Conservation (phyloP, 352 stramenopile species). For the Phytophthora boehmeriae region DNA sequence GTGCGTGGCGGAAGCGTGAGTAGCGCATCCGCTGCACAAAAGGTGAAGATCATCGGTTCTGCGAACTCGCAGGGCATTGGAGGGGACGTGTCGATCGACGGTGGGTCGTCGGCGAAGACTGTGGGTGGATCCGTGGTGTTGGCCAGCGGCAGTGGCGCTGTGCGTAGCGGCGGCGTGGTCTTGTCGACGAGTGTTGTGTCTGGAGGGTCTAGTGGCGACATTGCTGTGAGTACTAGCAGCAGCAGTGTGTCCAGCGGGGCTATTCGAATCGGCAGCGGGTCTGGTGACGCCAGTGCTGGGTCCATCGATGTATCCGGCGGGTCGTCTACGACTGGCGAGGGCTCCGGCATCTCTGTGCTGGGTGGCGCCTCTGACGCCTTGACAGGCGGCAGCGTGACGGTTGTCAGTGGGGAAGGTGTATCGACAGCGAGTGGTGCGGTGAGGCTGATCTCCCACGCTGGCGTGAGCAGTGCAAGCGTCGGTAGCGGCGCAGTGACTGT, state of each 20-base stretch:
- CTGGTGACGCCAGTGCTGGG: constrained; percentile 4
- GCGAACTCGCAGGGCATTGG: not conserved
- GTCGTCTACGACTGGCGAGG: constrained; percentile 14
- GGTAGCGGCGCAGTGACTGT: not conserved
- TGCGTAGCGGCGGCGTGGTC: constrained; percentile 1
- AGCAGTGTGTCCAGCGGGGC: not conserved
- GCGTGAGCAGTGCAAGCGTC: not conserved
- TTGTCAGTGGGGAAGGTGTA: not conserved
- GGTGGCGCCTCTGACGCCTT: constrained; percentile 5
- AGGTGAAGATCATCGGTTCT: not conserved
- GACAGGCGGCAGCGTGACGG: constrained; percentile 3
- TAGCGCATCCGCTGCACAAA: not conserved
- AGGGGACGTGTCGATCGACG: not conserved
- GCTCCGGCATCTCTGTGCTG: constrained; percentile 11
- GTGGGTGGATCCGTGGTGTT: not conserved
- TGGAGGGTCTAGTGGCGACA: not conserved
- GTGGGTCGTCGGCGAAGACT: not conserved
- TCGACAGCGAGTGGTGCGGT: constrained; percentile 1
- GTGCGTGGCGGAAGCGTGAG: not conserved
- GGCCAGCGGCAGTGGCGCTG: not conserved
- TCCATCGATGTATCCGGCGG: constrained; percentile 11
- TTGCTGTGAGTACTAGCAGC: not conserved
- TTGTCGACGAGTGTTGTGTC: not conserved
- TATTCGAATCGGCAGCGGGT: not conserved
- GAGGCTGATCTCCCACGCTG: constrained; percentile 1